Conservation (phyloP, 148 eudicot genomes). For the Chenopodium formosanum region DNA sequence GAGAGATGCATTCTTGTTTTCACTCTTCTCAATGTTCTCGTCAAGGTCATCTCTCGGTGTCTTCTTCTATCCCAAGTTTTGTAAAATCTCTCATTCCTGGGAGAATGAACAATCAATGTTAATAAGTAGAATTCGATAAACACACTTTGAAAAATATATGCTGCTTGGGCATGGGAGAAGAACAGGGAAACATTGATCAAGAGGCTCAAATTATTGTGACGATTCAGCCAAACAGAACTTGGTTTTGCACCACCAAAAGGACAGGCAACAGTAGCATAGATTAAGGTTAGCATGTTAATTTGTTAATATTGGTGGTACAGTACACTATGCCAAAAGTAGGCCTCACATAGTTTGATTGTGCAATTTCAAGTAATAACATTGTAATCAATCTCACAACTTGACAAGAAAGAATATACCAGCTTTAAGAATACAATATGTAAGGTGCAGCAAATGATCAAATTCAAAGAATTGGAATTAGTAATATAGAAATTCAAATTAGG, state of each 20-base stretch:
- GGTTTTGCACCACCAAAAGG: neutral
- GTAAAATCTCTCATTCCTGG: constrained; percentile 65
- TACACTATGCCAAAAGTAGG: neutral
- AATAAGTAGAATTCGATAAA: neutral
- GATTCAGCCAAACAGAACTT: neutral
- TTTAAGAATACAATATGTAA: neutral
- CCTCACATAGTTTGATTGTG: neutral
- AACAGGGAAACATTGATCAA: neutral
- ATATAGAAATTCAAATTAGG: neutral
- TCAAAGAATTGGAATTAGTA: neutral
- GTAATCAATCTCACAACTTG: neutral
- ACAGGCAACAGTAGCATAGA: no score
- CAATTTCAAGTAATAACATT: neutral
- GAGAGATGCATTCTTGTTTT: constrained; percentile 30
- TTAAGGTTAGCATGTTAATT: neutral
- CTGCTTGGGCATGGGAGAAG: neutral
- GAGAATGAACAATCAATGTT: neutral
- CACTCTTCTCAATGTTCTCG: constrained; percentile 28
- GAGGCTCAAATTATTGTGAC: neutral
- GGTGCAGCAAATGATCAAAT: neutral
- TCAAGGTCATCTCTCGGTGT: constrained; percentile 30
- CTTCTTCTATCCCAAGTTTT: constrained; percentile 43
- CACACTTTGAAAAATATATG: neutral
- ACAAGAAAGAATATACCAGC: neutral
- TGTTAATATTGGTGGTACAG: neutral